Evolutionary conservation across 1,284 basidiomycete genomes (phyloP).

Genomic region (Ustilago lituana): DNA sequence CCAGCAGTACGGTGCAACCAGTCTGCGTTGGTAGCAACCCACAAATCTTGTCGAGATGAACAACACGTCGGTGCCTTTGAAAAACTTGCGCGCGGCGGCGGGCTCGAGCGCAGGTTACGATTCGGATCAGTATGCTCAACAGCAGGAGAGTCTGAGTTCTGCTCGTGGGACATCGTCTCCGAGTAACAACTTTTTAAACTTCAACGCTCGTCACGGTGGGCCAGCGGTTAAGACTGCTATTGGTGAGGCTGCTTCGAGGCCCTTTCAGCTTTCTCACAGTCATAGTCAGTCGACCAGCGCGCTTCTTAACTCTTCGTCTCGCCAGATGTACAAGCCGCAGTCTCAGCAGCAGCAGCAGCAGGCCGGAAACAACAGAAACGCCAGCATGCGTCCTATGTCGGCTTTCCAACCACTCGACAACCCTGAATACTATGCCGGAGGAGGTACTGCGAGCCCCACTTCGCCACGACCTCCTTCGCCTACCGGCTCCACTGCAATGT

Average conservation of each 20-base stretch:
- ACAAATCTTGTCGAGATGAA: constrained; percentile 24
- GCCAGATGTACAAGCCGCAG: constrained; percentile 28
- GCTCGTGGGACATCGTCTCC: constrained; percentile 10
- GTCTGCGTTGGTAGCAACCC: too few relatives aligned
- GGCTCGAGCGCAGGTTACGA: constrained; percentile 25
- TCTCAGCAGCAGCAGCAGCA: constrained; percentile 24
- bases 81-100: constrained; percentile 13
- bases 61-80: constrained; percentile 22
- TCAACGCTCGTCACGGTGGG: constrained; percentile 18
- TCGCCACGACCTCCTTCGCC: constrained; percentile 43
- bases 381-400: constrained; percentile 57
- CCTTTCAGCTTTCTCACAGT: constrained; percentile 32
- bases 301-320: constrained; percentile 30
- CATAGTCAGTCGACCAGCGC: constrained; percentile 47
- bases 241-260: constrained; percentile 7
- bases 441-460: constrained; percentile 20
- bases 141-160: constrained; percentile 7
- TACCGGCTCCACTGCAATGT: constrained; percentile 46
- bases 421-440: constrained; percentile 27
- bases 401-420: constrained; percentile 64
- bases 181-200: constrained; percentile 14
- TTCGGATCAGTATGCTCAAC: constrained; percentile 11
- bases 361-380: constrained; percentile 15
- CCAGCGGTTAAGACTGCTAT: constrained; percentile 2
- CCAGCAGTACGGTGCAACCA: too few relatives aligned